These are phyloP conservation scores for Wallacemonas collosoma DNA, from an alignment of 208 protist genomes.

Conservation along the genomic window DNA sequence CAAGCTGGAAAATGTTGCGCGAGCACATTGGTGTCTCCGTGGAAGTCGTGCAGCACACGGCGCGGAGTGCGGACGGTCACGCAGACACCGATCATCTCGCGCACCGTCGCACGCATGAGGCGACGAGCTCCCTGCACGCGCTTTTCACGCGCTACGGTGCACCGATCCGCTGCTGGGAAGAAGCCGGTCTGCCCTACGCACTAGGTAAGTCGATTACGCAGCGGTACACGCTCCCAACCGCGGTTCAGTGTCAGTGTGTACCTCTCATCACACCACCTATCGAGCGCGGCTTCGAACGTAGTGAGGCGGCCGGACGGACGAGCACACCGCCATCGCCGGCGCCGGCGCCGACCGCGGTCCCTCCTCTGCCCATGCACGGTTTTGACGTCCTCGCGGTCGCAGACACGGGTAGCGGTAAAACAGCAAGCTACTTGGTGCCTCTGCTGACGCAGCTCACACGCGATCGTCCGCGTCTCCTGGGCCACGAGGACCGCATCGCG, in stretches of 20 bases:
- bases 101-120: neutral
- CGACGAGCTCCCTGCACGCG: constrained; percentile 9
- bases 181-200: constrained; percentile 61
- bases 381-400: constrained; percentile 90
- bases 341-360: no score
- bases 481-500: constrained; percentile 54
- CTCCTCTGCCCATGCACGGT: constrained; percentile 8
- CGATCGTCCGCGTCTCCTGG: constrained; percentile 50
- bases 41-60: constrained; percentile 35
- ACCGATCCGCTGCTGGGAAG: constrained; percentile 85
- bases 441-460: constrained; percentile 68
- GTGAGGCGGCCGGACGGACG: neutral
- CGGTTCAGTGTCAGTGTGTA: constrained; percentile 81
- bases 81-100: neutral
- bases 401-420: constrained; percentile 95
- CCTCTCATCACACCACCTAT: constrained; percentile 36
- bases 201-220: constrained; percentile 50
- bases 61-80: neutral
- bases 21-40: constrained; percentile 74
- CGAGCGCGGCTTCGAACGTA: neutral
- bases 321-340: neutral
- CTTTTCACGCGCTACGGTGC: constrained; percentile 17
- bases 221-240: constrained; percentile 63
- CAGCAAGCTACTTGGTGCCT: constrained; percentile 91
- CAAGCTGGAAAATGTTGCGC: constrained; percentile 75